Evolutionary conservation across 179 eudicot species (phyloP), one percentile per base, ranked within the genome.

Genomic region (Beta macrorhiza): DNA sequence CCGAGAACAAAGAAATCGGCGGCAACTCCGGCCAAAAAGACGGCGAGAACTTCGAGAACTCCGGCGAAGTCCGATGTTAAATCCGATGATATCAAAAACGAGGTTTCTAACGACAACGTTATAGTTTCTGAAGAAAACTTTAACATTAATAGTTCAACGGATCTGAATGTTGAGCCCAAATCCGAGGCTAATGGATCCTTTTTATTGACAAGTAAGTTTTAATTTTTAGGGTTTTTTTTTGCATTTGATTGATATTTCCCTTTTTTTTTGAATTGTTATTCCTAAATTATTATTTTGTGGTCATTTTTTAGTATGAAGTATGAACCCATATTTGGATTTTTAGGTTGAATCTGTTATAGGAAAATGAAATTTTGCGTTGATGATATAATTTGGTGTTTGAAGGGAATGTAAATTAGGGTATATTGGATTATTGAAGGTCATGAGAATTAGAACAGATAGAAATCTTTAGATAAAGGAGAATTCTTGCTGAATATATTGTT

Each of bases 1-100:
- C 92, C 92, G 11, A 87, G 78, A 76, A 77, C 86, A 64, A 90
- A 80, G 85, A 89, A 86, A 74, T 65, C 87, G 64, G 74, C 76
- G 57, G 82, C 83, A 37, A 78, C 88, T 55, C 85, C 87, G 19
- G 73, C 86, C 32, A 89, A 83, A 85, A 88, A 86, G 63, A 82
- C 85, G 0, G 86, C 65, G 9, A 89, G 90, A 70, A 76, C 82
- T 2, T 74, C 78, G 14, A 82, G 82, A 51, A 82, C 74, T 15
- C 72, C 82, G 42, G 52, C 87, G 9, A 84, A 84, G 69, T 22
- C 75, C 53, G 85, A 79, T 19, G 80, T 70, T 70, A 81, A 74
- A 59, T 22, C 51, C 11, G 80, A 19, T 47, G 87, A 79, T 11
- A 83, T 81, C 15, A 77, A 47, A 9, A 79, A 75, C 52, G 85